Percentiles rank a stretch among this genome's conserved stretches.
These are phyloP conservation scores for Eucalyptus pumila DNA, from an alignment of 345 rosid genomes.

Conservation along the genomic window DNA sequence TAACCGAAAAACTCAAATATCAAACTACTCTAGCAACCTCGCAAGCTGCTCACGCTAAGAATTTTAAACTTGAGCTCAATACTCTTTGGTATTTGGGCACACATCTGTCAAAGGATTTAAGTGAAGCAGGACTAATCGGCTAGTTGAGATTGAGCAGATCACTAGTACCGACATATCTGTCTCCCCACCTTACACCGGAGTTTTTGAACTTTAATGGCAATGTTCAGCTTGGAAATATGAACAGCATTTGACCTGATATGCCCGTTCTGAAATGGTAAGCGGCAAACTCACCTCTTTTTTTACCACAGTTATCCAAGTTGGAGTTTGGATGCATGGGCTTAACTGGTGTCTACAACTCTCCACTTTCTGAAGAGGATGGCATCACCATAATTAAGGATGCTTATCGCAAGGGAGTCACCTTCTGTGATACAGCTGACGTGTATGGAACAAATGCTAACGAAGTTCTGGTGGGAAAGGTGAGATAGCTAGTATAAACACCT, in stretches of 20 bases:
- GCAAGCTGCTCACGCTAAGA: not conserved
- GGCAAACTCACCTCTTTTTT: not conserved
- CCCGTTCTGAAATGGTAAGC: not conserved
- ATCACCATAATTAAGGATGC: not conserved
- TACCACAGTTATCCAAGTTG: not conserved
- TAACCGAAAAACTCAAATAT: not conserved
- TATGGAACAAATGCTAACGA: not conserved
- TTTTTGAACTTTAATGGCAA: not conserved
- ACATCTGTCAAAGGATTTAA: not conserved
- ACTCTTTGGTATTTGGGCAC: not conserved
- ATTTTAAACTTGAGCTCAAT: not conserved
- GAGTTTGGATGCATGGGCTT: not conserved
- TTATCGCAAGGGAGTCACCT: not conserved
- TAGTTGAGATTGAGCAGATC: not conserved
- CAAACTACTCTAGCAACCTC: not conserved
- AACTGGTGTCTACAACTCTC: not conserved
- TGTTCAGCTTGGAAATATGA: not conserved
- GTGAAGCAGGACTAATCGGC: not conserved
- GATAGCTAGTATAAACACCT: too few species aligned
- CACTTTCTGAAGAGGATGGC: not conserved
- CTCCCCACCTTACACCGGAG: not conserved
- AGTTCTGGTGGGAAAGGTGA: not conserved
- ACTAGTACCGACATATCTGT: not conserved
- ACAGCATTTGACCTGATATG: not conserved
- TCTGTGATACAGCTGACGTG: not conserved